Evolutionary conservation across 2,329 filamentous ascomycete genomes (phyloP).

Genomic region (Epichloe amarillans): DNA sequence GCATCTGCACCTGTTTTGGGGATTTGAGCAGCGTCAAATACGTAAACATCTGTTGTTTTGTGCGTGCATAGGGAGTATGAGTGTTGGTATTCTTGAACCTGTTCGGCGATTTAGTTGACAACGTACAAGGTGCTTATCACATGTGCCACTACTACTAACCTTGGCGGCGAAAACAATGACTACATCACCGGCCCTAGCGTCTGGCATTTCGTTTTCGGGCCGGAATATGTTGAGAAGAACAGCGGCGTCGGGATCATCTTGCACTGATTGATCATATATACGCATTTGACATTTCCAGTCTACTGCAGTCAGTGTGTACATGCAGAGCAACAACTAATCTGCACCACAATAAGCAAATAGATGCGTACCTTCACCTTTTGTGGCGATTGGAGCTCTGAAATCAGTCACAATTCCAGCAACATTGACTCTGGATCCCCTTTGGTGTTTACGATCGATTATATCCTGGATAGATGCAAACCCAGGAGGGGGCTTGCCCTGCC

Average conservation of each 20-base stretch:
- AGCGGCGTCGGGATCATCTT: slow-evolving; percentile 25
- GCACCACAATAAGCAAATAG: neutral
- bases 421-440: slow-evolving; percentile 28
- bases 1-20: slow-evolving; percentile 24
- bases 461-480: slow-evolving; percentile 22
- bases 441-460: slow-evolving; percentile 27
- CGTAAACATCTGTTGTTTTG: slow-evolving; percentile 26
- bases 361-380: slow-evolving; percentile 37
- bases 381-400: slow-evolving; percentile 36
- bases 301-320: slow-evolving; percentile 15
- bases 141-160: slow-evolving; percentile 22
- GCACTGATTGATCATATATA: slow-evolving; percentile 44
- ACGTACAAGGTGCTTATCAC: neutral
- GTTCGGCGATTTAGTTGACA: neutral
- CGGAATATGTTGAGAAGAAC: slow-evolving; percentile 49
- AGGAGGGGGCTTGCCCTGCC: slow-evolving; percentile 10
- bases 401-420: slow-evolving; percentile 63
- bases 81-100: slow-evolving; percentile 29
- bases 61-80: slow-evolving; percentile 32
- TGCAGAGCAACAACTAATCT: neutral
- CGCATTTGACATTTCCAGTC: slow-evolving; percentile 49
- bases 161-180: slow-evolving; percentile 37
- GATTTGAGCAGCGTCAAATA: slow-evolving; percentile 25
- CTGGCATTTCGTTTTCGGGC: slow-evolving; percentile 33
- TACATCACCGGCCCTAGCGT: slow-evolving; percentile 26